Evolutionary conservation across 2,329 filamentous ascomycete genomes (phyloP), one percentile per base, ranked within the genome.

Genomic region (Dactylellina parvicollis): DNA sequence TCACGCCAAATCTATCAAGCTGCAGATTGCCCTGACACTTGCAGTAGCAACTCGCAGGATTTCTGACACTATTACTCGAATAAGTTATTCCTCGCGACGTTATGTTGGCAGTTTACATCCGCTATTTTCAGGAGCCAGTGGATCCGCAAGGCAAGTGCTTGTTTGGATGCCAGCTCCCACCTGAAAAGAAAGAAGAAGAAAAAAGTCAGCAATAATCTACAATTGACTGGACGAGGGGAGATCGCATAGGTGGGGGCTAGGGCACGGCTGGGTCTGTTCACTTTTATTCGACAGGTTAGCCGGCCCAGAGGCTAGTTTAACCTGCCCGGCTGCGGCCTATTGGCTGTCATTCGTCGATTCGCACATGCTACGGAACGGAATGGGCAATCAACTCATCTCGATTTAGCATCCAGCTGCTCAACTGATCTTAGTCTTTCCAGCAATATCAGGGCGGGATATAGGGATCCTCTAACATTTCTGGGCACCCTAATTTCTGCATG

Each of bases 361-460:
- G 57, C 65, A 52, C 65, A 57, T 46, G 46, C 47, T 22, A 50
- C 24, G 26, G 62, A 47, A 40, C 67, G 24, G 65, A 72, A 57
- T 26, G 67, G 59, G 67, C 40, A 72, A 72, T 72, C 42, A 34
- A 50, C 65, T 44, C 47, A 49, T 55, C 65, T 70, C 40, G 47
- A 59, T 54, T 57, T 57, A 52, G 67, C 67, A 72, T 72, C 42
- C 59, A 72, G 60, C 57, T 72, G 49, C 67, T 72, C 44, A 57
- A 72, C 59, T 64, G 36, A 52, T 50, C 44, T 34, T 65, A 59
- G 54, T 40, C 67, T 36, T 46, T 52, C 50, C 50, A 57, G 34
- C 40, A 34, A 49, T 57, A 32, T 55, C n/a, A 56, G 28, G 56
- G 46, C 65, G 30, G 38, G 49, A 36, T 46, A 65, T 50, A 47